Percentiles rank a stretch among this genome's conserved stretches.
Conservation (phyloP, 2,329 filamentous ascomycete genomes). For the Apiospora pterosperma region DNA sequence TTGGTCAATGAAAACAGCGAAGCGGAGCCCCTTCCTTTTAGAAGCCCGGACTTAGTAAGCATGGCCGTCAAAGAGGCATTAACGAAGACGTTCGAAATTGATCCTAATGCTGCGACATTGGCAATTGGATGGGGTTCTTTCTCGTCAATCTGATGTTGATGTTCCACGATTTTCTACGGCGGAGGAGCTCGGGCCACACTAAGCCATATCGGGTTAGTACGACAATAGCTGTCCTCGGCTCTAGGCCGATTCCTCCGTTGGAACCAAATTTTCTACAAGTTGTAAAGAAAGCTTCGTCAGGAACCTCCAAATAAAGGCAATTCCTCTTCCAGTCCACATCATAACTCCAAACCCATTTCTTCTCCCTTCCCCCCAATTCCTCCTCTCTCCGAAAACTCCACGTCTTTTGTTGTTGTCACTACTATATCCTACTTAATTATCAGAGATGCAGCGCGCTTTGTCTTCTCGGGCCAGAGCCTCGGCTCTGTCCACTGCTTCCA, state of each 20-base stretch:
- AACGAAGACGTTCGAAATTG: background rate
- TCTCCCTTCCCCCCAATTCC: conserved; percentile 21
- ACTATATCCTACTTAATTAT: conserved; percentile 27
- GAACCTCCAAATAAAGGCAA: conserved; percentile 16
- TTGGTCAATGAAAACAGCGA: too few relatives aligned
- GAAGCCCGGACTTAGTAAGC: background rate
- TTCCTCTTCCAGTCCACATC: conserved; percentile 12
- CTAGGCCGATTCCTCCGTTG: conserved; percentile 21
- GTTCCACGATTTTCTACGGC: conserved; percentile 31
- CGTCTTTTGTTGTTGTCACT: conserved; percentile 25
- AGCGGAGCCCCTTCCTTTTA: too few relatives aligned
- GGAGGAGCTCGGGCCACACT: conserved; percentile 18
- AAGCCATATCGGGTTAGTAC: conserved; percentile 28
- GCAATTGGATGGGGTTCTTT: background rate
- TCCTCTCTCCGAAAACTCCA: conserved; percentile 17
- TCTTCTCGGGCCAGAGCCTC: conserved; percentile 77
- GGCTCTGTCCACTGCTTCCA: conserved; percentile 67
- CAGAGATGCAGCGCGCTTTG: conserved; percentile 92
- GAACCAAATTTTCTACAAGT: conserved; percentile 33
- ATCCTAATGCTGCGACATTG: background rate
- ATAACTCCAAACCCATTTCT: conserved; percentile 20
- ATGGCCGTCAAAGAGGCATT: background rate
- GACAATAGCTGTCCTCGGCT: background rate
- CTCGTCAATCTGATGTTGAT: background rate
- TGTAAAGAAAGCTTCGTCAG: conserved; percentile 26